Evolutionary conservation across 768 basidiomycete species (phyloP).

Genomic region (Gelatoporia subvermispora): DNA sequence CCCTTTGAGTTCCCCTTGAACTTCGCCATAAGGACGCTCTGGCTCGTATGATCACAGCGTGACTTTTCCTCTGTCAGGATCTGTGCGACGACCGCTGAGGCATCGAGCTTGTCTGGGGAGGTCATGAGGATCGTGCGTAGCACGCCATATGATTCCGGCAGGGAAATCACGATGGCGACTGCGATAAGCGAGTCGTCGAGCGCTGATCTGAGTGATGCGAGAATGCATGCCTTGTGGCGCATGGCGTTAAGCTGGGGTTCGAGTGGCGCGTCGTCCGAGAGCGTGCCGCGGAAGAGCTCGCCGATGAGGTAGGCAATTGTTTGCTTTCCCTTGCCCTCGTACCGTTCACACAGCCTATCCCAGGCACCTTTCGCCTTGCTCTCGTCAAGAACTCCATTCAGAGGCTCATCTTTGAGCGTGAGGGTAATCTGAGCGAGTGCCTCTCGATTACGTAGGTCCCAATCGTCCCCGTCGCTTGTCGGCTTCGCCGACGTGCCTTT

Average conservation of each 20-base stretch:
- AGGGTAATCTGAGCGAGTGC: conserved; percentile 19
- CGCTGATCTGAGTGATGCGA: conserved; percentile 10
- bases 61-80: conserved; percentile 13
- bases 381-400: conserved; percentile 15
- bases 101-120: not conserved
- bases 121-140: conserved; percentile 19
- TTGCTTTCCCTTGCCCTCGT: conserved; percentile 20
- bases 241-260: conserved; percentile 20
- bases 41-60: not conserved
- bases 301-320: conserved; percentile 20
- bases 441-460: conserved; percentile 6
- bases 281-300: conserved; percentile 17
- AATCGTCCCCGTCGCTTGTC: too few relatives aligned
- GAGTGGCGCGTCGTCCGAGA: conserved; percentile 13
- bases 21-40: not conserved
- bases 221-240: conserved; percentile 10
- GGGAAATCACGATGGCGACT: conserved; percentile 17
- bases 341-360: conserved; percentile 15
- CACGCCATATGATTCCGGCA: conserved; percentile 17
- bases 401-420: conserved; percentile 19
- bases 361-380: conserved; percentile 12
- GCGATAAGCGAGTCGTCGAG: conserved; percentile 18
- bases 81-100: conserved; percentile 4
- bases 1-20: conserved; percentile 1
- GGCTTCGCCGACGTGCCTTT: too few relatives aligned